Percentiles rank a stretch among this genome's conserved stretches.
Conservation (phyloP, 2,329 filamentous ascomycete species). For the Bipolaris zeicola region DNA sequence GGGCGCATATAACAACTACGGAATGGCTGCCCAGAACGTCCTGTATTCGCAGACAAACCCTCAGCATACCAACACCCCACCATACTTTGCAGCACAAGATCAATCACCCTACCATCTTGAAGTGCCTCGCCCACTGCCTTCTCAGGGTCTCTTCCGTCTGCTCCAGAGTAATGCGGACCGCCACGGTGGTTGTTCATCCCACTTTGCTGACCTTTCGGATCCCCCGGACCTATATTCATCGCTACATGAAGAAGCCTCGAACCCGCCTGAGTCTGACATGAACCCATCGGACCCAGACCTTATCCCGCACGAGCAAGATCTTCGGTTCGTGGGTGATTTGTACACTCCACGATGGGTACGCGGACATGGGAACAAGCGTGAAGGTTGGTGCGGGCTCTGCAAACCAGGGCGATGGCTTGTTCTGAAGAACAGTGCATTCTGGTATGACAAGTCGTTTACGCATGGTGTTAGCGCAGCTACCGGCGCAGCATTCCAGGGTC, state of each 20-base stretch:
- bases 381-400: conserved; percentile 89
- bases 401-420: conserved; percentile 85
- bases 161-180: conserved; percentile 76
- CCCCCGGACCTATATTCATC: conserved; percentile 79
- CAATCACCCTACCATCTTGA: conserved; percentile 58
- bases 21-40: conserved; percentile 43
- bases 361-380: conserved; percentile 83
- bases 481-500: conserved; percentile 77
- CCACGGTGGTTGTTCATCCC: conserved; percentile 64
- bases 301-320: conserved; percentile 73
- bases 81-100: conserved; percentile 57
- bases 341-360: conserved; percentile 86
- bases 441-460: conserved; percentile 91
- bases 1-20: conserved; percentile 38
- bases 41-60: conserved; percentile 54
- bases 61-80: conserved; percentile 57
- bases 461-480: conserved; percentile 85
- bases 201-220: conserved; percentile 75
- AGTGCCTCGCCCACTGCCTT: conserved; percentile 64
- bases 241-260: conserved; percentile 72
- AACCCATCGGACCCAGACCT: conserved; percentile 77
- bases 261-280: conserved; percentile 81
- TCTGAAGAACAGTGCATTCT: conserved; percentile 88
- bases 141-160: conserved; percentile 74
- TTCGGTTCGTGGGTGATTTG: conserved; percentile 79